Base-by-base conservation (phyloP, 2,329 filamentous ascomycete genomes). In the Apiospora rasikravindrae region DNA sequence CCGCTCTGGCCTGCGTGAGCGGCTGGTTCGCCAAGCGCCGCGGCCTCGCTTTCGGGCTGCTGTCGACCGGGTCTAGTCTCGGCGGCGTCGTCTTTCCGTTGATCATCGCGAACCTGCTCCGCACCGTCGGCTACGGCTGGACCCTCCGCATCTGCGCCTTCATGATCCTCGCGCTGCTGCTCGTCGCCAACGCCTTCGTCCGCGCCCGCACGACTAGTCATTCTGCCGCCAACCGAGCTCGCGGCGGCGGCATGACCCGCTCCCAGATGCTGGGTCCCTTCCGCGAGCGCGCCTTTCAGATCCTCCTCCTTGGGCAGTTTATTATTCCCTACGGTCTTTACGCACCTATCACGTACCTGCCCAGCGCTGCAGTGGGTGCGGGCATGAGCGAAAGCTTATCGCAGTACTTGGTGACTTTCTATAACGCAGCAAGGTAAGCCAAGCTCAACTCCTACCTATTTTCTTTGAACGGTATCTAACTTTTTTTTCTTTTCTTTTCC, bases 81-180 rank as follows among this genome's bases (percentile, higher is more conserved):
- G 89, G 88, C 2, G 89, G 89, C 33, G 82, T 86, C 66, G 83
- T 89, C 19, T 89, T 93, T 71, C 81, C 92, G 68, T 90, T 93
- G 74, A 86, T 93, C 73, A 86, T 84, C 71, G 81, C 89, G 73
- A 84, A 89, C 73, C 77, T 82, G 66, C 83, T 92, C 73, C 86
- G 88, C 47, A 83, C 84, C 40, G 78, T 85, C 51, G 85, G 84
- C 0, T 86, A 86, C 75, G 82, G 82, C 4, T 77, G 75, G 75
- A 67, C 75, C 42, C 71, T 77, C 64, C 72, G 75, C 40, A 64
- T 69, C 66, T 70, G 51, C 67, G 75, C 74, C 44, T 75, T 77
- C 67, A 33, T 77, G 22, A 75, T 75, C 69, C 64, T 76, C 3
- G 72, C 64, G 8, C 51, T 76, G 19, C 73, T 76, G 33, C 49